Base-by-base conservation (phyloP, 768 basidiomycete genomes). In the Lactarius indigo region DNA sequence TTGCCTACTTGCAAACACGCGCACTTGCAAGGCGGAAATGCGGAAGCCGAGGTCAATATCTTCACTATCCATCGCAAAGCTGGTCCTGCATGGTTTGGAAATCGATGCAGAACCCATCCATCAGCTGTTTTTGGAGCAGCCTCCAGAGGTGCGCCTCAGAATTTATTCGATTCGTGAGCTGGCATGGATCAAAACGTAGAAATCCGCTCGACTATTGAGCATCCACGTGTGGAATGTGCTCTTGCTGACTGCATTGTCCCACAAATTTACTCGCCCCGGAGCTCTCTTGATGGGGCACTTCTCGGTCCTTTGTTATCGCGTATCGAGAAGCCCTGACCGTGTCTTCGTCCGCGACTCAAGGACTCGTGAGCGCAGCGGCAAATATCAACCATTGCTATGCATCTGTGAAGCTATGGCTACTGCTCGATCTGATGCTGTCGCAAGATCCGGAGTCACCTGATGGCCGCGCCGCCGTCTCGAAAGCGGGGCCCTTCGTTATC, bases 201-300 rank as follows among this genome's bases (percentile, higher is more conserved):
- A 57, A 58, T 42, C 31, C 8, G 44, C 47, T 1, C 68, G 68
- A n/a, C 61, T 63, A 30, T 77, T 81, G 30, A 76, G 76, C 41
- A 77, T 89, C 2, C 83, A 87, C 18, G 78, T 83, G 2, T 92
- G 90, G 90, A 90, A 88, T 72, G 74, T 88, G 39, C 73, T 92
- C 23, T 75, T 82, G 0, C 75, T 91, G 20, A 80, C 83, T 1
- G 84, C 84, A 0, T 75, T 91, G 42, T 75, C 80, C 6, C 63
- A 63, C 26, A 67, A 80, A 79, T 65, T 72, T 72, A 33, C 76
- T 74, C 15, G 72, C 73, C 47, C 79, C 65, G 69, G 84, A 74
- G 75, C 76, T 67, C 60, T 81, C 35, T 72, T 92, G 18, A 80
- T 86, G 68, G 72, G 77, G 17, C 79, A 87, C 66, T 79, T 91